Base-by-base conservation (phyloP, 257 asterid genomes). In the Craterostigma plantagineum region DNA sequence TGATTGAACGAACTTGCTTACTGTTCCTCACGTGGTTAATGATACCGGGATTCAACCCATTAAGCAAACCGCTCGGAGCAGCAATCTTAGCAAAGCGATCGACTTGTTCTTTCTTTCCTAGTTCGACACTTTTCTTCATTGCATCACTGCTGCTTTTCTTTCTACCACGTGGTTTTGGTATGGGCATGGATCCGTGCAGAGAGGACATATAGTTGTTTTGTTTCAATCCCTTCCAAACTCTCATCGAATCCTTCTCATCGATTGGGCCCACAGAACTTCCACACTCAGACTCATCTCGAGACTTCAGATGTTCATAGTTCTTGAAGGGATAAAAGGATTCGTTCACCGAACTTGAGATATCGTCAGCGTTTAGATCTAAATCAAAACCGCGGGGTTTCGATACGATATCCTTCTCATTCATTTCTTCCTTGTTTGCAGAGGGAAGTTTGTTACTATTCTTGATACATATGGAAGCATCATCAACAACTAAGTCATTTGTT, bases 11-110 rank as follows among this genome's bases (percentile, higher is more conserved):
- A 50, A 90, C 99, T 61, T 84, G 99, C 52, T 67, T 90, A 38
- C 85, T 75, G 61, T 90, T 90, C 50, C 99, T 67, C 27, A 90
- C 99, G 50, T 83, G 99, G 68, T 84, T 90, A 46, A 90, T 83
- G 50, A 90, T 90, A 36, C 96, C 96, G 1, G 92, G 99, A 68
- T 90, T 90, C 36, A 90, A 61, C 50, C 76, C 99, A n/a, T 77
- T 73, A 35, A 90, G 96, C 69, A 90, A 61, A 23, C 96, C 99
- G 53, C 92, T 75, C 0, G 99, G 99, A 33, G 94, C 91, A 43
- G 96, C 93, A 58, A 84, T 62, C 59, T 72, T 77, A 16, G 96
- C 94, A 58, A 90, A 80, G 48, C 86, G 66, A 61, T 77, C 91
- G 15, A 65, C 82, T 50, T 78, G 87, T 62, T 90, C 95, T 63